Evolutionary conservation across 2,329 filamentous ascomycete genomes (phyloP).

Genomic region (Epichloe baconii): DNA sequence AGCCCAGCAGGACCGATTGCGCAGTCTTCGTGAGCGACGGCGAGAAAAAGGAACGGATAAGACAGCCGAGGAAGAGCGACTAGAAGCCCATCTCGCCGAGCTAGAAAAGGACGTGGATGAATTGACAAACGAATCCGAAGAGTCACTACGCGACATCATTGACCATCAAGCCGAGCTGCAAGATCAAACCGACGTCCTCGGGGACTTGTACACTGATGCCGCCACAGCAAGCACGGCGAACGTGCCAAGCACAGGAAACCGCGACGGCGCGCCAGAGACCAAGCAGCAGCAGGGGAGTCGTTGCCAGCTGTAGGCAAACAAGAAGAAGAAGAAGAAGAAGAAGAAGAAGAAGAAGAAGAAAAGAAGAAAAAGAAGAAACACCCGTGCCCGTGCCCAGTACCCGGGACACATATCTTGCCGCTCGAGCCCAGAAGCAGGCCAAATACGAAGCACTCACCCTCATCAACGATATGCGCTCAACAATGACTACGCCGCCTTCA

Average conservation of each 20-base stretch:
- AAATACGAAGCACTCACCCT: constrained; percentile 30
- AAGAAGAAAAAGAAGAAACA: constrained; percentile 11
- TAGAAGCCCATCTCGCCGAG: constrained; percentile 26
- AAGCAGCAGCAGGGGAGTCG: constrained; percentile 3
- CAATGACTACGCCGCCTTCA: constrained; percentile 49
- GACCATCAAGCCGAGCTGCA: constrained; percentile 37
- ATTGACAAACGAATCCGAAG: constrained; percentile 33
- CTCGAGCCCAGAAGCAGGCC: constrained; percentile 22
- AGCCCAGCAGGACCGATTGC: constrained; percentile 22
- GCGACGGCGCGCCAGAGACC: constrained; percentile 6
- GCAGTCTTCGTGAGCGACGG: constrained; percentile 20
- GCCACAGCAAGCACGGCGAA: constrained; percentile 3
- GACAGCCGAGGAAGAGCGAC: constrained; percentile 21
- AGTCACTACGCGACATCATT: constrained; percentile 32
- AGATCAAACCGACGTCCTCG: constrained; percentile 30
- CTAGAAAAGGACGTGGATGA: constrained; percentile 27
- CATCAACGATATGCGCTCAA: constrained; percentile 39
- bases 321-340: constrained; percentile 8
- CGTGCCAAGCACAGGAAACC: constrained; percentile 6
- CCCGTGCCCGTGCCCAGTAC: constrained; percentile 14
- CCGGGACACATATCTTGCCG: constrained; percentile 22
- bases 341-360: constrained; percentile 12
- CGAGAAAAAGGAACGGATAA: constrained; percentile 23
- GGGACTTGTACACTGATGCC: constrained; percentile 20
- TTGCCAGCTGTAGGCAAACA: constrained; percentile 2